Conservation (phyloP, 78 protist species). For the Dictyostelium intermedium region DNA sequence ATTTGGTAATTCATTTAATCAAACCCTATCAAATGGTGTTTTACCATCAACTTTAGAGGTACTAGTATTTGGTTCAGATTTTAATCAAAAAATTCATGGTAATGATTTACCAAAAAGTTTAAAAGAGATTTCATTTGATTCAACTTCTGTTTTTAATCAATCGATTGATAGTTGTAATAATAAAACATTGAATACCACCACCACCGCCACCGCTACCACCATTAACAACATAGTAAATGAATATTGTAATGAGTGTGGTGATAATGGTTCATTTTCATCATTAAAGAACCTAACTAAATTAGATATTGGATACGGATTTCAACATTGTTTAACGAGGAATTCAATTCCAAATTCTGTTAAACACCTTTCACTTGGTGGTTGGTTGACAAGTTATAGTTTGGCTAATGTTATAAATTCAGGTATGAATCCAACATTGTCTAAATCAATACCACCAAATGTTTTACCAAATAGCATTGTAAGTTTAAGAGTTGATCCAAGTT, state of each 20-base stretch:
- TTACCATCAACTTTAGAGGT: background rate
- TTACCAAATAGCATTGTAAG: background rate
- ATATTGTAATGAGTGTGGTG: background rate
- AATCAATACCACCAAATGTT: background rate
- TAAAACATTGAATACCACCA: no score
- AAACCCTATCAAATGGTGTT: background rate
- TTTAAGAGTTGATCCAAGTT: background rate
- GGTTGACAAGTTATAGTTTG: background rate
- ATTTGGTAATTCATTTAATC: conserved; percentile 21
- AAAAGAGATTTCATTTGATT: background rate
- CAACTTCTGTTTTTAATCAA: background rate
- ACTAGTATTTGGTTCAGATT: background rate
- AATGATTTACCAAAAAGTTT: background rate
- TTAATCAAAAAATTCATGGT: background rate
- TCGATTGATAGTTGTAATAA: background rate
- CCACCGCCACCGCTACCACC: no score
- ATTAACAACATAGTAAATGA: no score
- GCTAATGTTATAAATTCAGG: background rate
- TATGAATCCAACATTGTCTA: background rate
- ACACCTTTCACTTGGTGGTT: background rate
- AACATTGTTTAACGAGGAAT: background rate
- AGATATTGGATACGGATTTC: background rate
- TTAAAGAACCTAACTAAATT: background rate
- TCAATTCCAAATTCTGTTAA: background rate
- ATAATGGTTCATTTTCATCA: background rate